These are phyloP conservation scores for Verticillium zaregamsianum DNA, from an alignment of 2,329 filamentous ascomycete genomes.

Conservation along the genomic window DNA sequence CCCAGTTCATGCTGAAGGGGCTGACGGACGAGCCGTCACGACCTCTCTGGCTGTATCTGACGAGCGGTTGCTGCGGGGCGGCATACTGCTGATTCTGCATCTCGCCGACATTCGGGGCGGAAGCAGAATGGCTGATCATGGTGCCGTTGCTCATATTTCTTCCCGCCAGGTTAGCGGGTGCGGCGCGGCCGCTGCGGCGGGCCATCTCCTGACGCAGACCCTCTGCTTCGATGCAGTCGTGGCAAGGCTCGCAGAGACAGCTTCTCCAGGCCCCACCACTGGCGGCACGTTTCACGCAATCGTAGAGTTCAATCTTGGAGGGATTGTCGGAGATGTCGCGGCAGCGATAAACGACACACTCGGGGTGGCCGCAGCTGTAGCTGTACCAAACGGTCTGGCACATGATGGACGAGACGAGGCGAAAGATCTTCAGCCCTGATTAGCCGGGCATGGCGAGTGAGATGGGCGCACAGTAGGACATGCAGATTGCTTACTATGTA, in stretches of 20 bases:
- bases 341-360: constrained; percentile 10
- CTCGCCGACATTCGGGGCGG: neutral
- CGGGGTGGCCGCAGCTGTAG: constrained; percentile 11
- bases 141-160: neutral
- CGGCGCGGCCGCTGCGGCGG: neutral
- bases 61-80: neutral
- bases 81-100: neutral
- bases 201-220: neutral
- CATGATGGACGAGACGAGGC: neutral
- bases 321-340: neutral
- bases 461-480: too few species aligned
- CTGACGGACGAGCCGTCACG: neutral
- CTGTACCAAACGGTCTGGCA: constrained; percentile 13
- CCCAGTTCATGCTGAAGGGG: neutral
- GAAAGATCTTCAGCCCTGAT: too few species aligned
- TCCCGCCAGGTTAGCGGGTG: neutral
- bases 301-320: neutral
- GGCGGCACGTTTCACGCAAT: neutral
- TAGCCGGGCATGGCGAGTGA: too few species aligned
- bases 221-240: constrained; percentile 8
- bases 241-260: constrained; percentile 10
- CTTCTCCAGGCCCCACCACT: neutral
- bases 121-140: neutral
- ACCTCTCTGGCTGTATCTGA: neutral
- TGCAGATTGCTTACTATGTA: too few species aligned